These are phyloP conservation scores for Closterium sp. DNA, from an alignment of 139 green algal genomes.

Conservation along the genomic window DNA sequence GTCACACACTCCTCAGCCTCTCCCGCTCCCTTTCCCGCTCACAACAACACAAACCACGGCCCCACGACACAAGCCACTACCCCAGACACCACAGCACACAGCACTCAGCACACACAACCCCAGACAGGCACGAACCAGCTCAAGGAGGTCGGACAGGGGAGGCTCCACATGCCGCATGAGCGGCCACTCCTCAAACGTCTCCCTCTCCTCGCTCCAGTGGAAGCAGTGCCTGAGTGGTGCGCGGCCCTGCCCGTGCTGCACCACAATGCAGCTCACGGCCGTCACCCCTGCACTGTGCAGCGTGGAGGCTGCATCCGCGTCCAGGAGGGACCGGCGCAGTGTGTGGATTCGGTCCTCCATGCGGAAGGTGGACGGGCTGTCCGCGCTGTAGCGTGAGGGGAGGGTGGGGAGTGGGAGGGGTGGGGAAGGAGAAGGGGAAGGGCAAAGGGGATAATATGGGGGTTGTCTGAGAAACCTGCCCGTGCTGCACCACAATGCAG, in stretches of 20 bases:
- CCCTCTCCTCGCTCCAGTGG: slow-evolving; percentile 17
- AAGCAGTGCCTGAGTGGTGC: slow-evolving; percentile 16
- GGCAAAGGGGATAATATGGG: no score
- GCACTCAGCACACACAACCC: neutral
- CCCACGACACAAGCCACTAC: no score
- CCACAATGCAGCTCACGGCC: slow-evolving; percentile 29
- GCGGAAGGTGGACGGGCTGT: neutral
- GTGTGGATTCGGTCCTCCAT: neutral
- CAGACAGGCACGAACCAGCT: slow-evolving; percentile 60
- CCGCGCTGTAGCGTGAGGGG: no score
- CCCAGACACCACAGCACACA: neutral
- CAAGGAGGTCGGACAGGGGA: slow-evolving; percentile 69
- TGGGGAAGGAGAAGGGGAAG: no score
- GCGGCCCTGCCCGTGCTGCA: neutral
- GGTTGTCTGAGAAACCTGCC: no score
- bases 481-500: slow-evolving; percentile 20
- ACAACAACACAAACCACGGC: no score
- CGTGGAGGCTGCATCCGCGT: neutral
- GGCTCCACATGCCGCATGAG: slow-evolving; percentile 59
- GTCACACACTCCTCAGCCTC: no score
- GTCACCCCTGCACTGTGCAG: slow-evolving; percentile 24
- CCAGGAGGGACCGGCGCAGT: neutral
- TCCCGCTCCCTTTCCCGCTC: no score
- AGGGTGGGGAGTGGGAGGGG: no score
- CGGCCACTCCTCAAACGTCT: slow-evolving; percentile 17